Conservation (phyloP, 2,329 filamentous ascomycete genomes). For the Fusarium sp. region DNA sequence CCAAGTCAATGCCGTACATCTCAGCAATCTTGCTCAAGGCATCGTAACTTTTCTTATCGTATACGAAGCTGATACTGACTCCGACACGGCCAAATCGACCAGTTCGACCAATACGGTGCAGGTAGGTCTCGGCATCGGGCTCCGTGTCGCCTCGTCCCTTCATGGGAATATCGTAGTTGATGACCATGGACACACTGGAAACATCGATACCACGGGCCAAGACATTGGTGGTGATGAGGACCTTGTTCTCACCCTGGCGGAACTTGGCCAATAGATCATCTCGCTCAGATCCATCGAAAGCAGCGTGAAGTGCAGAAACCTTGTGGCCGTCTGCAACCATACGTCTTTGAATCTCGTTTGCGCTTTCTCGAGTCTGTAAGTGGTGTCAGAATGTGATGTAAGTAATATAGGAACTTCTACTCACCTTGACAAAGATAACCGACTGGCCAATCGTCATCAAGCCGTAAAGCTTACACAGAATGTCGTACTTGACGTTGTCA, state of each 20-base stretch:
- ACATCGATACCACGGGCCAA: slow-evolving; percentile 93
- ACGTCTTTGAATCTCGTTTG: slow-evolving; percentile 81
- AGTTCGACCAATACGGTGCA: slow-evolving; percentile 96
- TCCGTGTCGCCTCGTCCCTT: slow-evolving; percentile 79
- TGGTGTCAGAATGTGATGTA: slow-evolving; percentile 25
- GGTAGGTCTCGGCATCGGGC: slow-evolving; percentile 93
- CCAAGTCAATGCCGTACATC: slow-evolving; percentile 82
- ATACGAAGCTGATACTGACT: slow-evolving; percentile 94
- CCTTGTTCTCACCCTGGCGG: slow-evolving; percentile 86
- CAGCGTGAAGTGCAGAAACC: slow-evolving; percentile 88
- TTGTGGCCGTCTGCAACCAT: slow-evolving; percentile 92
- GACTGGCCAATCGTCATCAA: slow-evolving; percentile 96
- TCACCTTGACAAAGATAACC: slow-evolving; percentile 94
- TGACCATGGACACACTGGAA: slow-evolving; percentile 93
- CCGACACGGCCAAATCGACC: slow-evolving; percentile 96
- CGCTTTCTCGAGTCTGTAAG: slow-evolving; percentile 80
- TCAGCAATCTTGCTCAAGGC: slow-evolving; percentile 82
- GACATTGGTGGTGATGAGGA: slow-evolving; percentile 97
- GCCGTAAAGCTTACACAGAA: slow-evolving; percentile 91
- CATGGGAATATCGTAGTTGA: slow-evolving; percentile 93
- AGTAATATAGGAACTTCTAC: slow-evolving; percentile 25
- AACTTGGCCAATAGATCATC: slow-evolving; percentile 88
- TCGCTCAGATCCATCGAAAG: slow-evolving; percentile 82
- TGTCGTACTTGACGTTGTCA: slow-evolving; percentile 85
- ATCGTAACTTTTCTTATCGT: slow-evolving; percentile 81